Conservation (phyloP, 352 stramenopile species). For the Phytophthora litchii region DNA sequence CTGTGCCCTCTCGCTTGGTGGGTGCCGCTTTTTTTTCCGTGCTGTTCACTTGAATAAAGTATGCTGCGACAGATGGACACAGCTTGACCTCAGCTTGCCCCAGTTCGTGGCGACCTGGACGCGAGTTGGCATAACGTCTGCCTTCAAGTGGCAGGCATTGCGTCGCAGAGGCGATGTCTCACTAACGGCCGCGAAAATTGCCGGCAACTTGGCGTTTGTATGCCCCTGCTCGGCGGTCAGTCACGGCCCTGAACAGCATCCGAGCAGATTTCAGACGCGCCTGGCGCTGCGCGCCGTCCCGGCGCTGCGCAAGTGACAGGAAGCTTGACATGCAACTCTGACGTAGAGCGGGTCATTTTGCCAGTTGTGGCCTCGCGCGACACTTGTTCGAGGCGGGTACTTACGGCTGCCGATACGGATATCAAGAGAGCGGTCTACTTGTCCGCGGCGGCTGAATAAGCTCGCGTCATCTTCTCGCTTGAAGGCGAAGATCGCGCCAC, state of each 20-base stretch:
- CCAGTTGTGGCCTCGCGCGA: slow-evolving; percentile 18
- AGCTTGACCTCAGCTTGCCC: slow-evolving; percentile 14
- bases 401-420: background rate
- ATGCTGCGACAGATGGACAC: slow-evolving; percentile 15
- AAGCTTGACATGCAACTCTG: slow-evolving; percentile 43
- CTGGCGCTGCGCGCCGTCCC: slow-evolving; percentile 1
- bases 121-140: background rate
- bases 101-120: background rate
- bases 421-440: background rate
- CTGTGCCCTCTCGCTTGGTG: slow-evolving; percentile 21
- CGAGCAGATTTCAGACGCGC: slow-evolving; percentile 8
- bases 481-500: slow-evolving; percentile 1
- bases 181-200: slow-evolving; percentile 19
- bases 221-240: background rate
- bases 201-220: slow-evolving; percentile 20
- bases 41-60: slow-evolving; percentile 17
- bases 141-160: no score
- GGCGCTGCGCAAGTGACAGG: slow-evolving; percentile 36
- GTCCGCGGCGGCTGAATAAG: slow-evolving; percentile 3
- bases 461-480: no score
- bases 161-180: no score
- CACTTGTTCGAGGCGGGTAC: no score
- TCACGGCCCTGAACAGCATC: slow-evolving; percentile 15
- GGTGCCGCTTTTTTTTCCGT: slow-evolving; percentile 13
- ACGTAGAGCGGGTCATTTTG: slow-evolving; percentile 43